These are phyloP conservation scores for Ustilago shanxiensis DNA, from an alignment of 1,284 basidiomycete species.

Conservation along the genomic window DNA sequence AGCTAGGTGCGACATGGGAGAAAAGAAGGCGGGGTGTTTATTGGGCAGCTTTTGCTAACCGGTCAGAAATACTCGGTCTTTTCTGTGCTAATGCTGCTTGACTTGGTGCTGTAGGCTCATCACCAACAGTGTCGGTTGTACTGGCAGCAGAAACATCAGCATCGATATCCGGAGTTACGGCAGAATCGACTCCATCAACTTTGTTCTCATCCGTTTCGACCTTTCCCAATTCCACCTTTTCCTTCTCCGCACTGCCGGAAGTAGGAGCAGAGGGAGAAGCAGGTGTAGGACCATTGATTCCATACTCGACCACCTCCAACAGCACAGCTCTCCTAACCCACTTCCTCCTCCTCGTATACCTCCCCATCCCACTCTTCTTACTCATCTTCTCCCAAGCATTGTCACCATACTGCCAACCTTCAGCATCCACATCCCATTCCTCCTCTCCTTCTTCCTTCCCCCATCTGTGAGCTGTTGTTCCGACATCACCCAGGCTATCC, in stretches of 20 bases:
- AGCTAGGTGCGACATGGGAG: neutral
- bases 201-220: constrained; percentile 6
- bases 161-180: constrained; percentile 5
- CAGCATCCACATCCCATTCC: constrained; percentile 77
- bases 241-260: neutral
- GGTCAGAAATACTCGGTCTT: constrained; percentile 30
- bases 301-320: constrained; percentile 67
- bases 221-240: neutral
- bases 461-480: constrained; percentile 24
- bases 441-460: constrained; percentile 3
- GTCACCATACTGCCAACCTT: constrained; percentile 94
- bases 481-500: constrained; percentile 29
- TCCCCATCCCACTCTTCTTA: constrained; percentile 84
- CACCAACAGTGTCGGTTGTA: neutral
- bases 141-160: constrained; percentile 22
- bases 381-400: constrained; percentile 92
- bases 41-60: constrained; percentile 31
- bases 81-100: constrained; percentile 1
- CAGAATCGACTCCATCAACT: constrained; percentile 17
- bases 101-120: neutral
- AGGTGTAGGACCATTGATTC: constrained; percentile 33
- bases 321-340: constrained; percentile 71
- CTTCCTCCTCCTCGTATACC: constrained; percentile 71
- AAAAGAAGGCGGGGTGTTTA: constrained; percentile 6
- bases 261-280: neutral